phyloP scores from a whole-genome alignment of 2,329 filamentous ascomycete species.

The Mycosphaerelloides madeirae region DNA sequence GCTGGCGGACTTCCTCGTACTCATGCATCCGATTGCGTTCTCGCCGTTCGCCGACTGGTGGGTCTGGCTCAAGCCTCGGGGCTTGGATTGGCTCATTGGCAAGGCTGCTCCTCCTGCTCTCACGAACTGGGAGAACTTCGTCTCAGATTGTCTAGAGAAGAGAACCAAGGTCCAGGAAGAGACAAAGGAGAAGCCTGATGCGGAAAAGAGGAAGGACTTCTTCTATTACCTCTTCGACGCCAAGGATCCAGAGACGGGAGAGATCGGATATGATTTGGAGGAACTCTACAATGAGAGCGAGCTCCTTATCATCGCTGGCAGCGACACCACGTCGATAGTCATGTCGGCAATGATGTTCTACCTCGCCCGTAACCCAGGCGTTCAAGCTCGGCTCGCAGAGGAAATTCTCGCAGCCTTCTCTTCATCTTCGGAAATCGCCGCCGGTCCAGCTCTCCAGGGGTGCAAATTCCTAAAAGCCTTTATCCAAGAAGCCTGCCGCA shows the following conservation, averaged over 20 bases:
- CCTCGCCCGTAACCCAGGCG: conserved; percentile 24
- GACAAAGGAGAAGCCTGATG: conserved; percentile 4
- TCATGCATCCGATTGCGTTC: conserved; percentile 10
- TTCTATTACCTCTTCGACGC: conserved; percentile 22
- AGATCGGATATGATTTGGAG: conserved; percentile 11
- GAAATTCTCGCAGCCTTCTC: conserved; percentile 33
- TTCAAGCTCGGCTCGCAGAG: conserved; percentile 24
- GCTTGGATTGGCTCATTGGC: conserved; percentile 39
- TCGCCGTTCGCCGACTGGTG: conserved; percentile 15
- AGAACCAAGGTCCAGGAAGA: conserved; percentile 33
- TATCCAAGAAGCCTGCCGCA: conserved; percentile 43
- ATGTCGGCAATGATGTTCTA: conserved; percentile 32
- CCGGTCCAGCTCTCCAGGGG: conserved; percentile 27
- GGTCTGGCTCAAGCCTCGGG: conserved; percentile 17
- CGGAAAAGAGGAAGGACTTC: conserved; percentile 9
- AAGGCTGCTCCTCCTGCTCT: conserved; percentile 38
- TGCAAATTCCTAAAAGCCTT: conserved; percentile 41
- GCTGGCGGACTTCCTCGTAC: conserved; percentile 11
- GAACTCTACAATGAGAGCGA: conserved; percentile 20
- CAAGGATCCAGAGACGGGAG: conserved; percentile 22
- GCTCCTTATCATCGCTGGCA: conserved; percentile 21
- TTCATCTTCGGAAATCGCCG: conserved; percentile 23
- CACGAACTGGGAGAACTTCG: conserved; percentile 40
- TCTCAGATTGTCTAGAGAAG: conserved; percentile 38
- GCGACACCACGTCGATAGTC: conserved; percentile 29